Percentiles rank a stretch among this genome's conserved stretches.
Evolutionary conservation across 1,284 basidiomycete genomes (phyloP).

Genomic region (Ceratobasidium sp.): DNA sequence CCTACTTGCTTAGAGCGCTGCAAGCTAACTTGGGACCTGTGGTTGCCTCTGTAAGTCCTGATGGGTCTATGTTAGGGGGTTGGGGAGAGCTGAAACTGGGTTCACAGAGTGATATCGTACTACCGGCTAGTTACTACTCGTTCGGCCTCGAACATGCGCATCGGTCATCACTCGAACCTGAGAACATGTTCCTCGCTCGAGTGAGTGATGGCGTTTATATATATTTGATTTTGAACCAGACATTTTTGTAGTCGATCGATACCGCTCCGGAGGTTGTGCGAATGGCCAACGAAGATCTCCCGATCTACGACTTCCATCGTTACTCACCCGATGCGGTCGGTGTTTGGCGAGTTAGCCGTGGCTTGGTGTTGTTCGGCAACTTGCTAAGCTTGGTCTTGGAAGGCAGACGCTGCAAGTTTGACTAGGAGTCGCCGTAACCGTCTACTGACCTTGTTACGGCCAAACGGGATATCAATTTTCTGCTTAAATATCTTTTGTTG

Average conservation of each 20-base stretch:
- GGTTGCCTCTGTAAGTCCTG: slow-evolving; percentile 73
- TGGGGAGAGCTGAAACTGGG: too few relatives aligned
- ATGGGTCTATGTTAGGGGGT: neutral
- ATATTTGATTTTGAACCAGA: neutral
- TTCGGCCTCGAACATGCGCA: slow-evolving; percentile 85
- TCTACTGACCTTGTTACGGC: too few relatives aligned
- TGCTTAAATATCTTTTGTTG: too few relatives aligned
- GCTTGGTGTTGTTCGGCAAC: neutral
- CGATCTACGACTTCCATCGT: slow-evolving; percentile 78
- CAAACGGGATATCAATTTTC: too few relatives aligned
- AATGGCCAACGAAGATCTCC: slow-evolving; percentile 68
- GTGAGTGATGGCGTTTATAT: slow-evolving; percentile 50
- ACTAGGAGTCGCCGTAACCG: too few relatives aligned
- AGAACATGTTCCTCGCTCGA: slow-evolving; percentile 72
- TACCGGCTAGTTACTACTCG: slow-evolving; percentile 81
- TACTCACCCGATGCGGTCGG: slow-evolving; percentile 85
- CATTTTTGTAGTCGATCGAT: slow-evolving; percentile 64
- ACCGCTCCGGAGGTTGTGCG: slow-evolving; percentile 72
- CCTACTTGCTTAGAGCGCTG: neutral
- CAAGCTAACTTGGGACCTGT: slow-evolving; percentile 52
- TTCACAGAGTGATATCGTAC: slow-evolving; percentile 69
- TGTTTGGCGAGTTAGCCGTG: slow-evolving; percentile 80
- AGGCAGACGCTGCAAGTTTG: slow-evolving; percentile 25
- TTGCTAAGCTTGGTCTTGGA: neutral
- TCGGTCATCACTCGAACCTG: slow-evolving; percentile 66